Evolutionary conservation across 139 green algal species (phyloP).

Genomic region (Micractinium sp.): DNA sequence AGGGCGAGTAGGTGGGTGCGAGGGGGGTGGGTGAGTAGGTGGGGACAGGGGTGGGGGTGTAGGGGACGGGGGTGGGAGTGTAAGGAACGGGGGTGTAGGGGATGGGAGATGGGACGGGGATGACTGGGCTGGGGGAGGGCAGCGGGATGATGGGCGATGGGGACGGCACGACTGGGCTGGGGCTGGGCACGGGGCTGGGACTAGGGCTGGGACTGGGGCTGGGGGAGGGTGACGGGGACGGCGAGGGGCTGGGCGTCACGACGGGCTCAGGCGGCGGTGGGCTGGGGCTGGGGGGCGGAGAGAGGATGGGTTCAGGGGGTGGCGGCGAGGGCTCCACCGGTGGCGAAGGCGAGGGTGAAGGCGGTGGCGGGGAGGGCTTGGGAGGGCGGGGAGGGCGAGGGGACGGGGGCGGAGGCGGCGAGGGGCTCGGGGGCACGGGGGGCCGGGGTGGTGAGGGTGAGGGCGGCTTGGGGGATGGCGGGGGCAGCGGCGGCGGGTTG

Average conservation of each 20-base stretch:
- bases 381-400: background rate
- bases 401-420: background rate
- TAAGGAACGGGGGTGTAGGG: background rate
- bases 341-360: background rate
- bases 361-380: background rate
- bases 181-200: no score
- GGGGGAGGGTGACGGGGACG: background rate
- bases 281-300: background rate
- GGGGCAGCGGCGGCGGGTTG: background rate
- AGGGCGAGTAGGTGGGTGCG: background rate
- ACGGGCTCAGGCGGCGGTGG: background rate
- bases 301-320: background rate
- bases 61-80: background rate
- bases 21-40: background rate
- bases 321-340: background rate
- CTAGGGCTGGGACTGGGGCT: no score
- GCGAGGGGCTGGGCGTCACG: background rate
- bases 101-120: background rate
- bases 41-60: background rate
- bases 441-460: background rate
- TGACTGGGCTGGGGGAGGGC: background rate
- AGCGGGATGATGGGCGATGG: no score
- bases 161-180: no score
- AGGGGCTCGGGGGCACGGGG: no score
- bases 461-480: background rate